These are phyloP conservation scores for Cryphonectria naterciae DNA, from an alignment of 2,329 filamentous ascomycete genomes.

Conservation along the genomic window DNA sequence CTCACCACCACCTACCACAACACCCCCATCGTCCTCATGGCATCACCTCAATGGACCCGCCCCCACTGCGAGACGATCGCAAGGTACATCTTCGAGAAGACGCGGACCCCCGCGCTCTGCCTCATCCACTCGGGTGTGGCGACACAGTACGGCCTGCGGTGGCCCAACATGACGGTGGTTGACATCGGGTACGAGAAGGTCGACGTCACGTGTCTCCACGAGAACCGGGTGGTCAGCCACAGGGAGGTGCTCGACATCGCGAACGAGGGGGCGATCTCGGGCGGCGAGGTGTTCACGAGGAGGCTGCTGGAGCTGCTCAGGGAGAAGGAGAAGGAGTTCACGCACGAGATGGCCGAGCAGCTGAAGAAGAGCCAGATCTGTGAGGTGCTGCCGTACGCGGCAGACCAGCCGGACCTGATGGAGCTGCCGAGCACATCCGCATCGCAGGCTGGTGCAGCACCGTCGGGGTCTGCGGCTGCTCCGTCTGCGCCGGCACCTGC, in stretches of 20 bases:
- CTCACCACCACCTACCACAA: slow-evolving; percentile 94
- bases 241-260: slow-evolving; percentile 58
- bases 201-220: slow-evolving; percentile 87
- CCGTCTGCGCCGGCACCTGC: slow-evolving; percentile 34
- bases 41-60: slow-evolving; percentile 87
- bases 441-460: slow-evolving; percentile 29
- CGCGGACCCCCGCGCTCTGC: slow-evolving; percentile 89
- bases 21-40: slow-evolving; percentile 88
- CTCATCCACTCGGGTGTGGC: slow-evolving; percentile 89
- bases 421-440: slow-evolving; percentile 50
- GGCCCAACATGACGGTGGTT: slow-evolving; percentile 79
- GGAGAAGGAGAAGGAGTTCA: slow-evolving; percentile 57
- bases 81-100: slow-evolving; percentile 96
- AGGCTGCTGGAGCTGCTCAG: slow-evolving; percentile 69
- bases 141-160: slow-evolving; percentile 79
- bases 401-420: slow-evolving; percentile 49
- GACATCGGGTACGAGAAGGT: slow-evolving; percentile 93
- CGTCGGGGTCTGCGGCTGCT: slow-evolving; percentile 31
- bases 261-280: slow-evolving; percentile 61
- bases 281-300: slow-evolving; percentile 85
- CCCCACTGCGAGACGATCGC: slow-evolving; percentile 86
- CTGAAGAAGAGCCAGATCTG: slow-evolving; percentile 69
- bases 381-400: slow-evolving; percentile 65
- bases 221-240: slow-evolving; percentile 74
- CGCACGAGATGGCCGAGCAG: slow-evolving; percentile 70